Conservation (phyloP, 768 basidiomycete species). For the Boletus reticulatus region DNA sequence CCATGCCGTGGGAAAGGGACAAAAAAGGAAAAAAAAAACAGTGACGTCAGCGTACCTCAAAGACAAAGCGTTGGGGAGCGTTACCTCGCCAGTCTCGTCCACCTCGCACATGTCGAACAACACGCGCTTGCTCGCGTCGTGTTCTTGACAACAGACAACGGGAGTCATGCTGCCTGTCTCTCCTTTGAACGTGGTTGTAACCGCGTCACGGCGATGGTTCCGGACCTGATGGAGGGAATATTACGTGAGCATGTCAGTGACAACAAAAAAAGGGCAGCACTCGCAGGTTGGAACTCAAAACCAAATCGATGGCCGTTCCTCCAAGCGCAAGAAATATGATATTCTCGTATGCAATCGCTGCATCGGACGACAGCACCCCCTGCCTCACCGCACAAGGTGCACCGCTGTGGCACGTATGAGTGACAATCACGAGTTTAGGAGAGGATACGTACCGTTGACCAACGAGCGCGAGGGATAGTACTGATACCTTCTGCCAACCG, state of each 20-base stretch:
- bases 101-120: slow-evolving; percentile 85
- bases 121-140: slow-evolving; percentile 59
- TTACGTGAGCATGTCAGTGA: neutral
- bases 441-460: slow-evolving; percentile 60
- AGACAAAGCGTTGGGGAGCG: slow-evolving; percentile 13
- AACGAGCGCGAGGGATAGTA: slow-evolving; percentile 64
- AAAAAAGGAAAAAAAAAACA: neutral
- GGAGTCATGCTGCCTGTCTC: slow-evolving; percentile 78
- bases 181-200: slow-evolving; percentile 71
- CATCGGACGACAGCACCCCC: slow-evolving; percentile 85
- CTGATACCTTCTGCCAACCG: slow-evolving; percentile 86
- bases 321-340: slow-evolving; percentile 93
- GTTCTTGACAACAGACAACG: slow-evolving; percentile 75
- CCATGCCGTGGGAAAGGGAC: neutral
- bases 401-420: slow-evolving; percentile 48
- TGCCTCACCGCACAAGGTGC: slow-evolving; percentile 65
- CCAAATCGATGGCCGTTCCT: slow-evolving; percentile 79
- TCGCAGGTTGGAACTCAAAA: slow-evolving; percentile 85
- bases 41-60: slow-evolving; percentile 7
- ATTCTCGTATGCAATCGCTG: slow-evolving; percentile 74
- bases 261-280: slow-evolving; percentile 20
- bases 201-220: slow-evolving; percentile 66
- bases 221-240: slow-evolving; percentile 54
- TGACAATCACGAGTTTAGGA: neutral
- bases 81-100: slow-evolving; percentile 77